phyloP scores from a whole-genome alignment of 495 filamentous ascomycete species.

The Penicillium ochrochloron region DNA sequence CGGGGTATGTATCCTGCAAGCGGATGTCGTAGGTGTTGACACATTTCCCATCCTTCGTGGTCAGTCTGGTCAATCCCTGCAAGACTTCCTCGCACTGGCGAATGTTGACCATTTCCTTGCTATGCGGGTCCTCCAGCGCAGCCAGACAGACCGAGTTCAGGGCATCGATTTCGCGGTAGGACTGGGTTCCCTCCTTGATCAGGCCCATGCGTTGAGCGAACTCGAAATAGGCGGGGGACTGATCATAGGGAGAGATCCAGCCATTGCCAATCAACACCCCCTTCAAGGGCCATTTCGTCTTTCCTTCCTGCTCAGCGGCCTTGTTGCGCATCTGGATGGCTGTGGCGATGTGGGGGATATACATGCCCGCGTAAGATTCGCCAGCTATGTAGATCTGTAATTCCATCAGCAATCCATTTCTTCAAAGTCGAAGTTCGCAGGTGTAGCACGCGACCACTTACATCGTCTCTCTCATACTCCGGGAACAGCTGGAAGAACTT shows the following conservation, averaged over 20 bases:
- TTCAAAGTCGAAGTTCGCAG: background rate
- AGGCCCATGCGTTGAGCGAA: conserved; percentile 78
- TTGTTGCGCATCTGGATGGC: conserved; percentile 85
- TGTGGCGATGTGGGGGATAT: conserved; percentile 94
- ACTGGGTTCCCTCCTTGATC: conserved; percentile 65
- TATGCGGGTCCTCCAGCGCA: conserved; percentile 55
- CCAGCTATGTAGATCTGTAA: conserved; percentile 86
- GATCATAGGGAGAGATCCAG: conserved; percentile 88
- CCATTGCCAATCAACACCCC: conserved; percentile 95
- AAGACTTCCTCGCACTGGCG: conserved; percentile 74
- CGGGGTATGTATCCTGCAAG: conserved; percentile 69
- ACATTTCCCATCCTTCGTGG: conserved; percentile 63
- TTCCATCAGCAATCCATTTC: conserved; percentile 30
- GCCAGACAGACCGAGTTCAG: conserved; percentile 68
- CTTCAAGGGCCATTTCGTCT: conserved; percentile 71
- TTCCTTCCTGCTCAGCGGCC: conserved; percentile 31
- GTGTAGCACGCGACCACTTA: conserved; percentile 51
- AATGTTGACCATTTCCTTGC: conserved; percentile 66
- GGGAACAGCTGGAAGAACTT: conserved; percentile 91
- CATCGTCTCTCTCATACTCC: conserved; percentile 91
- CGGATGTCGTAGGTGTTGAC: conserved; percentile 96
- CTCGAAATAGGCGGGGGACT: conserved; percentile 86
- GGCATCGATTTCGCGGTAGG: conserved; percentile 68
- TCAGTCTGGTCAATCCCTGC: conserved; percentile 65
- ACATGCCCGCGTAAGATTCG: conserved; percentile 95